A percentile compares a stretch with the other conserved stretches of the same genome.
phyloP scores from a whole-genome alignment of 2,329 filamentous ascomycete species.

The Tolypocladium tropicale region DNA sequence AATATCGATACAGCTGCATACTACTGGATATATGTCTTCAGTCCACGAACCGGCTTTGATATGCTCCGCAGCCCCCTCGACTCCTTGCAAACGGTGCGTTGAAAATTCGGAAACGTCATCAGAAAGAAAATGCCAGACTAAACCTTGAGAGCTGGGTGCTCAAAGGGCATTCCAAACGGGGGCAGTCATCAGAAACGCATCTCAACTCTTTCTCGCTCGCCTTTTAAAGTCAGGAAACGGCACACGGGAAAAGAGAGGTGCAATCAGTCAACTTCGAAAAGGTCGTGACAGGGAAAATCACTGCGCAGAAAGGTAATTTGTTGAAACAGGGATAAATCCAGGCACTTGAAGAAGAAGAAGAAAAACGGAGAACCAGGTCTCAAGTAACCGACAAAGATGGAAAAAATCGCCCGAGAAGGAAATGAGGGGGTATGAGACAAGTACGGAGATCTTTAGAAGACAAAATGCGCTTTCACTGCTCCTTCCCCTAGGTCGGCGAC shows the following conservation, averaged over 20 bases:
- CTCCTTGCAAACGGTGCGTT: neutral
- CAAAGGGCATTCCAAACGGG: slow-evolving; percentile 1
- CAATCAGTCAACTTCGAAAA: slow-evolving; percentile 2
- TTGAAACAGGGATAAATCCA: slow-evolving; percentile 12
- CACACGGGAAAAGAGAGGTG: neutral
- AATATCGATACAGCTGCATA: neutral
- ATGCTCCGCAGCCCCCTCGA: neutral
- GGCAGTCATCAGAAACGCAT: neutral
- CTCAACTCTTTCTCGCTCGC: neutral
- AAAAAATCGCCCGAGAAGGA: slow-evolving; percentile 9
- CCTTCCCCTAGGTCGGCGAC: slow-evolving; percentile 4
- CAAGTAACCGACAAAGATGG: slow-evolving; percentile 6
- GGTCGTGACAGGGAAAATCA: slow-evolving; percentile 11
- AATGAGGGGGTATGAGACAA: slow-evolving; percentile 9
- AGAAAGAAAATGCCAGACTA: slow-evolving; percentile 3
- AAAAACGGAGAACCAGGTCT: slow-evolving; percentile 1
- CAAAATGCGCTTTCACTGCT: slow-evolving; percentile 6
- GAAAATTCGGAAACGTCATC: slow-evolving; percentile 7
- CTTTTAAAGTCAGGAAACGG: neutral
- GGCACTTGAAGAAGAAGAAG: slow-evolving; percentile 3
- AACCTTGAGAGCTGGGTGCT: neutral
- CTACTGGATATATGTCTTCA: neutral
- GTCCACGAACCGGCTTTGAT: neutral
- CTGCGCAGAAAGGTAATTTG: slow-evolving; percentile 6
- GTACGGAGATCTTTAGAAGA: slow-evolving; percentile 9